These are phyloP conservation scores for Pythium plurisporium DNA, from an alignment of 352 stramenopile species.

Conservation along the genomic window DNA sequence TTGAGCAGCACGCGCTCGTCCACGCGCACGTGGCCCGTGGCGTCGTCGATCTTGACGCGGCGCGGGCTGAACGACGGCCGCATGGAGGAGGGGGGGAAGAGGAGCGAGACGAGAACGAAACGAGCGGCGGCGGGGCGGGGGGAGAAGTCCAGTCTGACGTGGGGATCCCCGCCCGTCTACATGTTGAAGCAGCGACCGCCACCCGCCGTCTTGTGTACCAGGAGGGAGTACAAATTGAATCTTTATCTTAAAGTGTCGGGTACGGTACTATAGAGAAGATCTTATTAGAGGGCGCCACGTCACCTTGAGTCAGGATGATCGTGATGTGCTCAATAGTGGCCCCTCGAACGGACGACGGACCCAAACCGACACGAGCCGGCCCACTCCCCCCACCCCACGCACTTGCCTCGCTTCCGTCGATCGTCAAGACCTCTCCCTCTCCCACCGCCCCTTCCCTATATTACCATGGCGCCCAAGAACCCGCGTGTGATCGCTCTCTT, in stretches of 20 bases:
- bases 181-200: constrained; percentile 16
- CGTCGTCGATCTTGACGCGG: constrained; percentile 35
- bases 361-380: background rate
- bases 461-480: constrained; percentile 54
- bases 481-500: constrained; percentile 97
- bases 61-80: constrained; percentile 41
- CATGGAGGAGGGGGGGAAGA: constrained; percentile 19
- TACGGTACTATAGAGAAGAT: background rate
- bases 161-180: constrained; percentile 7
- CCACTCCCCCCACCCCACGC: background rate
- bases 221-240: background rate
- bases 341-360: background rate
- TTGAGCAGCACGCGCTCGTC: constrained; percentile 33
- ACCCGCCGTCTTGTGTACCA: background rate
- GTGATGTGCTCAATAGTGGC: constrained; percentile 11
- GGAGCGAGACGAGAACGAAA: too few relatives aligned
- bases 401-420: constrained; percentile 5
- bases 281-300: background rate
- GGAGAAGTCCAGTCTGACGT: background rate
- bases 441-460: background rate
- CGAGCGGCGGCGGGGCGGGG: too few relatives aligned
- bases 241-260: background rate
- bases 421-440: background rate
- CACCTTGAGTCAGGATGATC: background rate
- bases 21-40: constrained; percentile 27